Evolutionary conservation across 495 filamentous ascomycete genomes (phyloP), one percentile per base, ranked within the genome.

Genomic region (Sphaerosporella brunnea): DNA sequence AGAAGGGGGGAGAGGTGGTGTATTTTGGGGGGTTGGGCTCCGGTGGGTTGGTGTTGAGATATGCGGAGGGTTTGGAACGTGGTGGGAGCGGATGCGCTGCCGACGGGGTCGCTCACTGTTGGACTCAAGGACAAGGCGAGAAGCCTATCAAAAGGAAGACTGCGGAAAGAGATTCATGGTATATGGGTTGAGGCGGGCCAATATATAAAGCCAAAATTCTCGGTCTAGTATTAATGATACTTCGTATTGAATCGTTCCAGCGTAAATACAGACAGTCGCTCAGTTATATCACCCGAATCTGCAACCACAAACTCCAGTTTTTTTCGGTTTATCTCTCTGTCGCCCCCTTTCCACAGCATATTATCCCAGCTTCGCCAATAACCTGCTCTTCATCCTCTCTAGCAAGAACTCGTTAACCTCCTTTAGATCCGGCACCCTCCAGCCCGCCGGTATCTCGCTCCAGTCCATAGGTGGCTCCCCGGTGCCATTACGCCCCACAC

Each of bases 391-490:
- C 64, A 86, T 76, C 64, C 86, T 73, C 57, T 96, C 87, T 23
- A 97, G 69, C 47, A 97, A 67, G 63, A 95, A 90, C 62, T 88
- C 78, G 64, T 87, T 79, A 16, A 96, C 90, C 60, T 97, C 92
- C 7, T 93, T 86, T 45, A 79, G 56, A 23, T 77, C 82, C 4
- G 90, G 90, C 47, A 96, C 63, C 57, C 74, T 78, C 90, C 90
- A 97, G 35, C 70, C 75, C 28, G 75, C 88, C 1, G 90, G 90
- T 50, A 97, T 67, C 13, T 81, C 70, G 52, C 86, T 78, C 90
- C 90, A 97, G 23, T 70, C 76, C 9, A 56, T 71, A 53, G 70
- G 68, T 13, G 60, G 69, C 53, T 66, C 71, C 60, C 58, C 67
- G 47, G 50, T 69, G 62, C 18, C 66, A 61, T 23, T 68, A 67